Base-by-base conservation (phyloP, 495 filamentous ascomycete genomes). In the Daldinia childiae region DNA sequence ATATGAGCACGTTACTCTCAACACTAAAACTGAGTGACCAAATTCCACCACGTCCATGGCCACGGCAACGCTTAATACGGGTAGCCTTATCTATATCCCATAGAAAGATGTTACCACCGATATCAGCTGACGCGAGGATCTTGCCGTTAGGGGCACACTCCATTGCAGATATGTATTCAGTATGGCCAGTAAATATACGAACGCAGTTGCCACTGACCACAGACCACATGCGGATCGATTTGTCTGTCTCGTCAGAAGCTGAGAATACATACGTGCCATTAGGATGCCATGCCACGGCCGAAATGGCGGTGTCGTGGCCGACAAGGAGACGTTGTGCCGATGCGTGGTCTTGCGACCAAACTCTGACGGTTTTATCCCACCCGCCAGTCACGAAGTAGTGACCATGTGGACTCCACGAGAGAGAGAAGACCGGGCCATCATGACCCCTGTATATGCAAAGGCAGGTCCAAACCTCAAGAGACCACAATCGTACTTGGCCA, bases 211-310 rank as follows among this genome's bases (percentile, higher is more conserved):
- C 95, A 7, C 88, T 93, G 1, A 85, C 83, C n/a, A 97, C 84
- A n/a, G 92, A 88, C 95, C 95, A 99, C 94, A 99, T 98, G 19
- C 95, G 90, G 21, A 98, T 92, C 0, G 93, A 94, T 80, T 92
- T 92, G 79, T 99, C 95, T 51, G 85, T 90, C 64, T 84, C 80
- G 59, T 88, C 86, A 56, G 91, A 93, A 0, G 90, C 93, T 1
- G 95, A 97, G 81, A 98, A 97, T 55, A 97, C 81, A 70, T 98
- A 98, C 4, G 90, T 88, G 6, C 91, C 92, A 77, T 98, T 99
- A 2, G 95, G 94, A 74, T 99, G 95, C 85, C 94, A 99, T 15
- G 89, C 87, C 21, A 98, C 83, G 43, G 87, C 87, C 69, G 95
- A 95, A 26, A 97, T 92, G 73, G 92, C 89, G 38, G 91, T 90